Evolutionary conservation across 1,139 yeast genomes (phyloP).

Genomic region (Suhomyces bokatorum): DNA sequence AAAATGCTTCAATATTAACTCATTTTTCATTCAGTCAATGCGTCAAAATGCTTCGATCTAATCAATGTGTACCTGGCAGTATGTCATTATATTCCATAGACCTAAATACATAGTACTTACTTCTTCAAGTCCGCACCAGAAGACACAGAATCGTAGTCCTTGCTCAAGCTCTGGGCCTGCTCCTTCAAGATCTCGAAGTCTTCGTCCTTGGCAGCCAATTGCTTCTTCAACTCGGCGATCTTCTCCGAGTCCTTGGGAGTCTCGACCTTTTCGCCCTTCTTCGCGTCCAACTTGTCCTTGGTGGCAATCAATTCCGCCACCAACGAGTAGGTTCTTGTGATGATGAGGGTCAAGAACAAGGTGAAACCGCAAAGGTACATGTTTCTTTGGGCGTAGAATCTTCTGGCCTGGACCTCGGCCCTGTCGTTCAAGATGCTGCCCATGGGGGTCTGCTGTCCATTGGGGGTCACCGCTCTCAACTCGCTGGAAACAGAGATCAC

Average conservation of each 20-base stretch:
- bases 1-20: too few relatives aligned
- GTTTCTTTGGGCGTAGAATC: constrained; percentile 95
- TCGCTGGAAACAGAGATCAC: constrained; percentile 73
- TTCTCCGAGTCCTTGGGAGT: constrained; percentile 33
- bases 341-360: constrained; percentile 80
- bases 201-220: constrained; percentile 60
- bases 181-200: constrained; percentile 67
- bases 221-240: constrained; percentile 49
- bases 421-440: constrained; percentile 52
- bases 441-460: constrained; percentile 15
- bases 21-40: too few relatives aligned
- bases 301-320: constrained; percentile 71
- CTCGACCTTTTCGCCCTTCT: constrained; percentile 23
- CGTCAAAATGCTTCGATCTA: too few relatives aligned
- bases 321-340: constrained; percentile 81
- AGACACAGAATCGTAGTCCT: constrained; percentile 58
- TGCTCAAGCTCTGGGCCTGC: constrained; percentile 66
- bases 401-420: constrained; percentile 81
- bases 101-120: constrained; percentile 4
- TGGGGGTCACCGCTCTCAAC: constrained; percentile 35
- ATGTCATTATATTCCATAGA: neutral
- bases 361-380: constrained; percentile 96
- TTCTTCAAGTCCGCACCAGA: constrained; percentile 25
- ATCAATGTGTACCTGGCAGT: too few relatives aligned
- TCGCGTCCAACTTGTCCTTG: constrained; percentile 61